Conservation (phyloP, 495 filamentous ascomycete genomes). For the Trichoderma reesei region DNA sequence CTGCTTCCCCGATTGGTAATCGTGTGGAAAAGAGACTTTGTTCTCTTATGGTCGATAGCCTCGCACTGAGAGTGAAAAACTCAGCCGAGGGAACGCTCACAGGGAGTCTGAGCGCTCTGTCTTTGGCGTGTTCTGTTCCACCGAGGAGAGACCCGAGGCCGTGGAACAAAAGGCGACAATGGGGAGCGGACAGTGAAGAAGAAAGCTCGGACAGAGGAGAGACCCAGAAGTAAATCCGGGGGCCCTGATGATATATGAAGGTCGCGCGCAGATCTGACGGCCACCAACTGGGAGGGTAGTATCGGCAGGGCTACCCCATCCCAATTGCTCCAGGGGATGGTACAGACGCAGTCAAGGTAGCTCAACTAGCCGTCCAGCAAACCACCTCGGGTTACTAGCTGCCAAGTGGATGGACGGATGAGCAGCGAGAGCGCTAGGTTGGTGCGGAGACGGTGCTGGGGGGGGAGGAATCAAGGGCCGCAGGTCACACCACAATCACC, state of each 20-base stretch:
- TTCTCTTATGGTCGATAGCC: not conserved
- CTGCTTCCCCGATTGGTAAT: not conserved
- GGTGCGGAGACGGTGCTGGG: slow-evolving; percentile 2
- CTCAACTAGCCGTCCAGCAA: slow-evolving; percentile 5
- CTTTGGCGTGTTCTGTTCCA: not conserved
- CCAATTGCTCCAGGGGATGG: slow-evolving; percentile 8
- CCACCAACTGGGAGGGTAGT: not conserved
- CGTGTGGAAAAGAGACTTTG: not conserved
- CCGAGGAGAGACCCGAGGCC: not conserved
- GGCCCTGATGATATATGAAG: slow-evolving; percentile 1
- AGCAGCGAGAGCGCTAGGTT: not conserved
- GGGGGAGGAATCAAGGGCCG: not conserved
- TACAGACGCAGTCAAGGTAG: not conserved
- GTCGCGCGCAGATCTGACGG: slow-evolving; percentile 5
- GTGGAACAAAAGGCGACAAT: not conserved
- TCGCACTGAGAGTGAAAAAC: no score
- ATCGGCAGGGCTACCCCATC: slow-evolving; percentile 9
- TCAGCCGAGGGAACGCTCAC: not conserved
- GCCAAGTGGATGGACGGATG: slow-evolving; percentile 2
- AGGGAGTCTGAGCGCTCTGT: not conserved
- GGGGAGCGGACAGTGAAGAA: slow-evolving; percentile 1
- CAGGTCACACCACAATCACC: slow-evolving; percentile 6
- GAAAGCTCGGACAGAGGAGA: not conserved
- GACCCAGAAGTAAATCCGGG: not conserved
- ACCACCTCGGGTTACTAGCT: not conserved